Evolutionary conservation across 2,329 filamentous ascomycete species (phyloP).

Genomic region (Colletotrichum tropicale): DNA sequence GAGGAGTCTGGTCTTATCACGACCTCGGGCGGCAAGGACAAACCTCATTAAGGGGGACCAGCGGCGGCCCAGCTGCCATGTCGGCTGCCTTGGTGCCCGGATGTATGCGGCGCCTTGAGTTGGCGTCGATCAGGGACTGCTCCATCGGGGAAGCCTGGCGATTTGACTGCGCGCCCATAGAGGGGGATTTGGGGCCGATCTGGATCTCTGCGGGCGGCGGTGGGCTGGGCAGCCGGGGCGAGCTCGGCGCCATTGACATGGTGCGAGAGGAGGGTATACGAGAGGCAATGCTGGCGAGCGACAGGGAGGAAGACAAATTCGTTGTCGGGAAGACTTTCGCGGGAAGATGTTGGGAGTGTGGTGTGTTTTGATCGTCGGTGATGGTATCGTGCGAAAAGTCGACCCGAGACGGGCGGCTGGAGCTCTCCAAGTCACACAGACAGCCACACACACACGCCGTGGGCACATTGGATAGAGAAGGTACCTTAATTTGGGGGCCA

Average conservation of each 20-base stretch:
- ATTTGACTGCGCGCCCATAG: conserved; percentile 57
- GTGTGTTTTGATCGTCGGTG: not conserved
- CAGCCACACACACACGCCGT: not conserved
- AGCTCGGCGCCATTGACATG: conserved; percentile 73
- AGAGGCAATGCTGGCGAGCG: not conserved
- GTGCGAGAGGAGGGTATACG: conserved; percentile 17
- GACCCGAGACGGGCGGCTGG: conserved; percentile 8
- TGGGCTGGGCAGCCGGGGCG: conserved; percentile 91
- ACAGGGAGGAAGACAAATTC: not conserved
- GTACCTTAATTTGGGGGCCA: not conserved
- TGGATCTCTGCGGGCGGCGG: conserved; percentile 96
- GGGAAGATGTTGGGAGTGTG: not conserved
- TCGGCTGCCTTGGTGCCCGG: conserved; percentile 91
- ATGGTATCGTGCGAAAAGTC: conserved; percentile 10
- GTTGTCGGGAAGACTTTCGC: not conserved
- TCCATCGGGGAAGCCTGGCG: conserved; percentile 67
- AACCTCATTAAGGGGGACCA: conserved; percentile 86
- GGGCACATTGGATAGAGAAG: not conserved
- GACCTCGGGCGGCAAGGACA: conserved; percentile 28
- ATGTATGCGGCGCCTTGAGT: conserved; percentile 83
- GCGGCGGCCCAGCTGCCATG: conserved; percentile 89
- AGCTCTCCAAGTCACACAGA: conserved; percentile 9
- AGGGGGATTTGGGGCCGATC: conserved; percentile 79
- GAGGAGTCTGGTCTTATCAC: not conserved
- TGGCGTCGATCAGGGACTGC: conserved; percentile 70